phyloP scores from a whole-genome alignment of 495 filamentous ascomycete genomes.

The Trichoderma orchidacearum region DNA sequence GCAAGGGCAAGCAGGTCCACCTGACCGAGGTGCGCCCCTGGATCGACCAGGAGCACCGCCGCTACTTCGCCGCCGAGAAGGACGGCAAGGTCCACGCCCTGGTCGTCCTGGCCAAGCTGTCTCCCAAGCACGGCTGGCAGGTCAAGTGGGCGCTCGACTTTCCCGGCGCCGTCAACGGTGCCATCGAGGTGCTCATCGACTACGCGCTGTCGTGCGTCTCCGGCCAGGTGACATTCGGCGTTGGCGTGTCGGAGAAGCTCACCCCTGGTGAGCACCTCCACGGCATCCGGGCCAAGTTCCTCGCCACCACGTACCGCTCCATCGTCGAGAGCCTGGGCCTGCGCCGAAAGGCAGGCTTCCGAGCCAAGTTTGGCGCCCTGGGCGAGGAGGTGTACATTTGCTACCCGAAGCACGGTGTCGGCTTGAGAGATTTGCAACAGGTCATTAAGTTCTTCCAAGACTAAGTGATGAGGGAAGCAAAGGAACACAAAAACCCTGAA shows the following conservation, averaged over 20 bases:
- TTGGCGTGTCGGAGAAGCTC: conserved; percentile 53
- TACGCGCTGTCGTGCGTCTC: conserved; percentile 59
- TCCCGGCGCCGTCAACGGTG: conserved; percentile 60
- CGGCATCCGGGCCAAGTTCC: conserved; percentile 56
- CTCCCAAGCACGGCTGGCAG: conserved; percentile 67
- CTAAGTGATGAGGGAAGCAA: conserved; percentile 13
- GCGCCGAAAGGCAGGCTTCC: conserved; percentile 72
- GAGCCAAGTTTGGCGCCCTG: conserved; percentile 66
- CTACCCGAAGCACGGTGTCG: conserved; percentile 69
- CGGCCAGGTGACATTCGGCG: conserved; percentile 63
- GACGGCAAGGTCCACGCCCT: conserved; percentile 56
- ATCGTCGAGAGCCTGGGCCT: conserved; percentile 67
- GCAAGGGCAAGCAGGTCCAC: conserved; percentile 71
- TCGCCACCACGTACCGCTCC: conserved; percentile 62
- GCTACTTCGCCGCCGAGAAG: conserved; percentile 63
- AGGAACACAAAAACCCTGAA: too few species aligned
- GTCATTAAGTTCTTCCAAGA: conserved; percentile 77
- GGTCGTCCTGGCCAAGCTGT: conserved; percentile 59
- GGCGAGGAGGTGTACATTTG: conserved; percentile 72
- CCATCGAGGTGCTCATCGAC: conserved; percentile 67
- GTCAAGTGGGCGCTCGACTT: conserved; percentile 84
- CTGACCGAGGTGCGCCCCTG: conserved; percentile 74
- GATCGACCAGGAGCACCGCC: conserved; percentile 62
- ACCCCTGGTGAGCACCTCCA: conserved; percentile 62
- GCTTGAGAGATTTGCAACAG: conserved; percentile 59